Evolutionary conservation across 225 moss, liverwort and hornwort species (phyloP).

Genomic region (Marchantia paleacea): DNA sequence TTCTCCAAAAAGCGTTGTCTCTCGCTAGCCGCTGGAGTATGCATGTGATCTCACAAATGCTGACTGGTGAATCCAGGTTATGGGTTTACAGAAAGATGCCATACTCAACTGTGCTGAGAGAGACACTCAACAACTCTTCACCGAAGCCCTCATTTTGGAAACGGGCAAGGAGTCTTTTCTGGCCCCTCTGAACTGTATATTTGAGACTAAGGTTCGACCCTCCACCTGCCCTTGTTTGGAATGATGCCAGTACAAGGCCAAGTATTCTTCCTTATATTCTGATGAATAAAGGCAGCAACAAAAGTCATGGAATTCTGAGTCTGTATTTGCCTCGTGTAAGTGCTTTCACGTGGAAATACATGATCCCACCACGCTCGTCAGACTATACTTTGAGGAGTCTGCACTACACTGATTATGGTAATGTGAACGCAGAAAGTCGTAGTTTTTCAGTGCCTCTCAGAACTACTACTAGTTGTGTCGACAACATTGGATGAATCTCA

Average conservation of each 20-base stretch:
- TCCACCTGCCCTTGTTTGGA: background rate
- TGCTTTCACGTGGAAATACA: no score
- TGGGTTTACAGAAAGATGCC: constrained; percentile 49
- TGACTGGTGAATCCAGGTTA: constrained; percentile 27
- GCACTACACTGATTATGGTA: background rate
- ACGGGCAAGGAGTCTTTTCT: constrained; percentile 43
- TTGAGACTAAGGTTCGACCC: constrained; percentile 40
- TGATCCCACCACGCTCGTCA: no score
- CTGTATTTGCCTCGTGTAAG: no score
- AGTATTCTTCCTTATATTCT: background rate
- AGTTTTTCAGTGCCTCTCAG: constrained; percentile 34
- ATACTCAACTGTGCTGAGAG: constrained; percentile 40
- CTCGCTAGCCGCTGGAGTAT: background rate
- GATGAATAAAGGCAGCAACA: no score
- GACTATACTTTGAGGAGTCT: no score
- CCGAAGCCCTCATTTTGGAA: constrained; percentile 40
- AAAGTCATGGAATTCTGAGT: no score
- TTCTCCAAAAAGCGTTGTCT: background rate
- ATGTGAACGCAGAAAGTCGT: constrained; percentile 28
- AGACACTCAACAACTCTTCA: constrained; percentile 37
- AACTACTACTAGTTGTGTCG: constrained; percentile 21
- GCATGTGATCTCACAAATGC: background rate
- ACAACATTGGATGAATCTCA: constrained; percentile 29
- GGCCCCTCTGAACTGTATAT: constrained; percentile 35
- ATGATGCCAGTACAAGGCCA: background rate